These are phyloP conservation scores for Posidonia australis DNA, from an alignment of 106 monocot genomes.

Conservation along the genomic window DNA sequence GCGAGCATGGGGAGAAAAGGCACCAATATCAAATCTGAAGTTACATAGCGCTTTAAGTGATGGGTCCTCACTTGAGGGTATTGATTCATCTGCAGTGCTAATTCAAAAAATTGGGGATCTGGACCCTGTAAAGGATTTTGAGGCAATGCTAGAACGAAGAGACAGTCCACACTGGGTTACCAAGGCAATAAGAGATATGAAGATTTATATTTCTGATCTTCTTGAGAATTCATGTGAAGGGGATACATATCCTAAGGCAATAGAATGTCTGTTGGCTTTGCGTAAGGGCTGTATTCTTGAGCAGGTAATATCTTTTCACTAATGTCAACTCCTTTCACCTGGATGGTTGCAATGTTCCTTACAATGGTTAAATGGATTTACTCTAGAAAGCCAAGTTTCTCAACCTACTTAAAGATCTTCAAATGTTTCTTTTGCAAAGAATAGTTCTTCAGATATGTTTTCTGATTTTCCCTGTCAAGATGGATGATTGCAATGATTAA, in stretches of 20 bases:
- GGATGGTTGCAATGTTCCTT: background rate
- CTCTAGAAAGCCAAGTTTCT: no score
- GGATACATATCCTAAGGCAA: slow-evolving; percentile 45
- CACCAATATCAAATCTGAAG: slow-evolving; percentile 17
- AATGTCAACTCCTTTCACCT: background rate
- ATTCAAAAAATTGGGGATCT: slow-evolving; percentile 54
- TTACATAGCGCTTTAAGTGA: background rate
- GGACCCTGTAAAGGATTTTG: slow-evolving; percentile 72
- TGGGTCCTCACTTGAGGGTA: no score
- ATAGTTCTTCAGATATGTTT: no score
- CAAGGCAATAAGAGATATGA: slow-evolving; percentile 71
- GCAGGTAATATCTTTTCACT: slow-evolving; percentile 33
- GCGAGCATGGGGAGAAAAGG: slow-evolving; percentile 23
- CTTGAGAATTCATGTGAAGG: slow-evolving; percentile 68
- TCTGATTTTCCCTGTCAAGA: no score
- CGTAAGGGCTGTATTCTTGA: slow-evolving; percentile 76
- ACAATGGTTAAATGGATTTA: no score
- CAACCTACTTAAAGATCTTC: no score
- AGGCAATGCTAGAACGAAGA: slow-evolving; percentile 70
- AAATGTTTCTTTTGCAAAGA: no score
- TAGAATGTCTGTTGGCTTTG: slow-evolving; percentile 68
- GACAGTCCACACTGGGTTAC: slow-evolving; percentile 62
- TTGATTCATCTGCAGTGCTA: slow-evolving; percentile 5
- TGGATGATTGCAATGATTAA: no score
- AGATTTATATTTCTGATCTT: slow-evolving; percentile 48